phyloP scores from a whole-genome alignment of 805 yeast species.

The Myxozyma lipomycoides region DNA sequence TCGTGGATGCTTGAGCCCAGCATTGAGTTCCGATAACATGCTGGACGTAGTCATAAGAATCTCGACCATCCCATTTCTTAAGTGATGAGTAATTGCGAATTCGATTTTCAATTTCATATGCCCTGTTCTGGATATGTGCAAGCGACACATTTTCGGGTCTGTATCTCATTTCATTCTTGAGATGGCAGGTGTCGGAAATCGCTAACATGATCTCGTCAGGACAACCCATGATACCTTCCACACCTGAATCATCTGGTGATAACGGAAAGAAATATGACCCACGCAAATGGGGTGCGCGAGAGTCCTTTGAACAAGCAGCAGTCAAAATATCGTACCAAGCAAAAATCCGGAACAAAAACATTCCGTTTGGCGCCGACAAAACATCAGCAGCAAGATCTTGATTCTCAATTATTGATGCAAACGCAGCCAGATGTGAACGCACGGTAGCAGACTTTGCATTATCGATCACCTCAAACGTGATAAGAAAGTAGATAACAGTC shows the following conservation, averaged over 20 bases:
- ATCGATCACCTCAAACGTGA: slow-evolving; percentile 23
- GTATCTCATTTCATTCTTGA: slow-evolving; percentile 18
- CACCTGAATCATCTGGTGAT: slow-evolving; percentile 15
- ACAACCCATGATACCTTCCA: slow-evolving; percentile 26
- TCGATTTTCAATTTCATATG: slow-evolving; percentile 16
- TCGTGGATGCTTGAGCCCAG: slow-evolving; percentile 26
- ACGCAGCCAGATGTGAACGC: slow-evolving; percentile 25
- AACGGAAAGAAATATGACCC: slow-evolving; percentile 24
- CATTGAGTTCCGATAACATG: slow-evolving; percentile 23
- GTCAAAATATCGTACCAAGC: slow-evolving; percentile 26
- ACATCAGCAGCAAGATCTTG: slow-evolving; percentile 24
- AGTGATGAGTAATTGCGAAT: slow-evolving; percentile 16
- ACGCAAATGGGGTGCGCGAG: slow-evolving; percentile 20
- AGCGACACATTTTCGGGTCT: slow-evolving; percentile 15
- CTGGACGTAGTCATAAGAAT: slow-evolving; percentile 19
- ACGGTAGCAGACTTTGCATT: slow-evolving; percentile 22
- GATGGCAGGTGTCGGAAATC: slow-evolving; percentile 19
- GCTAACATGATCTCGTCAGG: slow-evolving; percentile 26
- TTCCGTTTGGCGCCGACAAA: slow-evolving; percentile 23
- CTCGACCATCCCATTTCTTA: slow-evolving; percentile 24
- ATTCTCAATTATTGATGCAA: slow-evolving; percentile 22
- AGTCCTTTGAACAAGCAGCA: slow-evolving; percentile 23
- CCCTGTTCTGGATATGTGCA: slow-evolving; percentile 20
- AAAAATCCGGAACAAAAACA: slow-evolving; percentile 21
- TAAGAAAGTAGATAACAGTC: slow-evolving; percentile 22